Evolutionary conservation across 2,329 filamentous ascomycete genomes (phyloP), one percentile per base, ranked within the genome.

Genomic region (Verticillium dahliae): DNA sequence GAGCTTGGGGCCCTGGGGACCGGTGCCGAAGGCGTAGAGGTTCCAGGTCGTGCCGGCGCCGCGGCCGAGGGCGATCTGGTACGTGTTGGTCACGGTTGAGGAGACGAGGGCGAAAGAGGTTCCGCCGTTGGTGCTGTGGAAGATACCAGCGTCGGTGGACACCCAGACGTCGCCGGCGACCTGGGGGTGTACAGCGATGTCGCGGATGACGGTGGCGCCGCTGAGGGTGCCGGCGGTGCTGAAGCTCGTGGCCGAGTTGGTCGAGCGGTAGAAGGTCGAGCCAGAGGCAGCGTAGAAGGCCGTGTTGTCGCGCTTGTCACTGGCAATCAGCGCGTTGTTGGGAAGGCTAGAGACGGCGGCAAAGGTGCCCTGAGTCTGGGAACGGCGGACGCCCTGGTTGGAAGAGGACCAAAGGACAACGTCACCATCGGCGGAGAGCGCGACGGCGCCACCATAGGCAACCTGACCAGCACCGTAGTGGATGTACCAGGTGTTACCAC

Each of bases 131-230:
- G 77, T 80, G 10, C 80, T 83, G 65, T 78, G 78, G 73, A 82
- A 85, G 57, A 87, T 70, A 6, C 84, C 84, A 0, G 67, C 72
- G 60, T 85, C 76, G 0, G 83, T 85, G 1, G 83, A 84, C 1
- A 83, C 82, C 71, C 80, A 84, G 57, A 90, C 78, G 57, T 86
- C 83, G 13, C 88, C 87, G 0, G 84, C 82, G 18, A 37, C 7
- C 77, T 75, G 6, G 80, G 86, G 85, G 64, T 87, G 79, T 1
- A 77, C 78, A 15, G 81, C 82, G 10, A 90, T 78, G 38, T 81
- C 78, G 45, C 85, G 85, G 61, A 89, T 74, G 18, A 74, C 69
- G 2, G 72, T 76, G 3, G 74, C 76, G n/a, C 73, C 72, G 3
- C 70, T 73, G 0, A 82, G 69, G 0, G 73, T 66, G 0, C 74